Conservation (phyloP, 83 land plant species). For the Diphasiastrum complanatum region DNA sequence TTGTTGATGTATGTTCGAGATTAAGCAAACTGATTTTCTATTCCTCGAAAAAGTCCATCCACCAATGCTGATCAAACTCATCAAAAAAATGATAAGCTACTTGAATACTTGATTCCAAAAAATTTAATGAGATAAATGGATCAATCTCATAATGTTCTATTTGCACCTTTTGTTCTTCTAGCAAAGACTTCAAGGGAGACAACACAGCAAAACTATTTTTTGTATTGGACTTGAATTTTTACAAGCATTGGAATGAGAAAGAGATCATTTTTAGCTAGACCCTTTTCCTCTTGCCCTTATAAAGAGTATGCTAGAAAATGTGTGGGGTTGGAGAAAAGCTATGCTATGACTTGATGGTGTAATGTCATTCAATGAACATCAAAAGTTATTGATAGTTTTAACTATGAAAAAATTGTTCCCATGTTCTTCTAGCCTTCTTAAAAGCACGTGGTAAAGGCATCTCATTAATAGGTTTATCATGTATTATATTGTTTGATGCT, state of each 20-base stretch:
- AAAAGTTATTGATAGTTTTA: slow-evolving; percentile 53
- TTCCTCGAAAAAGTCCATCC: too few species aligned
- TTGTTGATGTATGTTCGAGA: too few species aligned
- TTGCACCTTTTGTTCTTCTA: too few species aligned
- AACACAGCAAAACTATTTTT: slow-evolving; percentile 67
- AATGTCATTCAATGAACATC: slow-evolving; percentile 35
- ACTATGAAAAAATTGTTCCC: slow-evolving; percentile 36
- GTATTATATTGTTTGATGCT: slow-evolving; percentile 68
- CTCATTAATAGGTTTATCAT: slow-evolving; percentile 70
- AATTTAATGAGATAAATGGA: too few species aligned
- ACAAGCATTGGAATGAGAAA: slow-evolving; percentile 52
- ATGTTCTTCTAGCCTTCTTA: slow-evolving; percentile 64
- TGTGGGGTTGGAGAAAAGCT: slow-evolving; percentile 46
- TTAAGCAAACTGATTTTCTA: too few species aligned
- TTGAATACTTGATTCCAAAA: too few species aligned
- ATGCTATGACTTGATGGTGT: slow-evolving; percentile 54
- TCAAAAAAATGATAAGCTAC: too few species aligned
- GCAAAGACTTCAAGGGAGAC: too few species aligned
- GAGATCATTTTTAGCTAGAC: slow-evolving; percentile 72
- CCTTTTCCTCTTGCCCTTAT: slow-evolving; percentile 49
- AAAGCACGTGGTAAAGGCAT: slow-evolving; percentile 91
- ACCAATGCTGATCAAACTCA: too few species aligned
- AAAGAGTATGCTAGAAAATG: slow-evolving; percentile 28
- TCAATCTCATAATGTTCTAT: too few species aligned
- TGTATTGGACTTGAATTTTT: slow-evolving; percentile 43